Evolutionary conservation across 306 rosid species (phyloP), one percentile per base, ranked within the genome.

Genomic region (Castanopsis chinensis): DNA sequence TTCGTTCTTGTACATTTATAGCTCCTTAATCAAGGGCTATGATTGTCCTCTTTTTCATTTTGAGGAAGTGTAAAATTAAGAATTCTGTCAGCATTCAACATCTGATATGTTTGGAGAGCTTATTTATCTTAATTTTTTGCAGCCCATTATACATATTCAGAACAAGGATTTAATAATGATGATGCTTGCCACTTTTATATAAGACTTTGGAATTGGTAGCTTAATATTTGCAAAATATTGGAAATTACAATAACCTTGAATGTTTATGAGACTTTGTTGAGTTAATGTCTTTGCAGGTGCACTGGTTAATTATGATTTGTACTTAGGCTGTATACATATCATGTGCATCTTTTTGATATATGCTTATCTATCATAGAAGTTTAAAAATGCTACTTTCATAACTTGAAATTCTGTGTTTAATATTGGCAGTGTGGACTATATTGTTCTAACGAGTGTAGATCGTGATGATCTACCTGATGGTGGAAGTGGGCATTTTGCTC

Each of bases 381-480:
- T 78, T 61, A 13, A 43, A 19, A 65, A 20, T 61, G 49, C 13
- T 59, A 20, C 1, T 64, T 55, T 59, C 41, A 27, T 65, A 27
- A 28, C 15, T 49, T 28, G 10, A 3, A 5, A 65, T 70, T 56
- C 28, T 69, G 72, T 84, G 71, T 68, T 57, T 54, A 3, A 59
- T 19, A 73, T 87, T 75, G 81, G 71, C 74, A 93, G 97, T 35
- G 96, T 93, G 83, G 96, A 93, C 85, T 93, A 93, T 78, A 91
- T 93, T 80, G 97, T 93, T 69, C 82, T 93, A 52, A 93, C 97
- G 20, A 95, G 98, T 78, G 99, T 95, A 49, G 99, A 95, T 79
- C 99, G 99, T 65, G 99, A 95, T 84, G 99, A 95, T 88, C 58
- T 95, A 64, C 92, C 97, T n/a, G 99, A 95, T 76, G 99, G 99